A percentile compares a stretch with the other conserved stretches of the same genome.
These are phyloP conservation scores for Puccinia horiana DNA, from an alignment of 1,284 basidiomycete species.

Conservation along the genomic window DNA sequence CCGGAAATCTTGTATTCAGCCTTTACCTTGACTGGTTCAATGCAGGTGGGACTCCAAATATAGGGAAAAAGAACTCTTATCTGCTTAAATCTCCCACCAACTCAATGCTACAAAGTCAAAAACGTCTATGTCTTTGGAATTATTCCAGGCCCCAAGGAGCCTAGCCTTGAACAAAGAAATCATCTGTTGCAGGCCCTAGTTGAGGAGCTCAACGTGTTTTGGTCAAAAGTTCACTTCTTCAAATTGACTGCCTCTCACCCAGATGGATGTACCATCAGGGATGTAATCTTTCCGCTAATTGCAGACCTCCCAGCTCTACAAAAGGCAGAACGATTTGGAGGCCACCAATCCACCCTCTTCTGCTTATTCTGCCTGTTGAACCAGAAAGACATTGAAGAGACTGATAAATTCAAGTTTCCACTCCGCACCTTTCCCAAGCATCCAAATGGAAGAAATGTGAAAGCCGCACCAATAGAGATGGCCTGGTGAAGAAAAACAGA, in stretches of 20 bases:
- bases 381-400: not conserved
- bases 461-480: not conserved
- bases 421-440: not conserved
- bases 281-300: slow-evolving; percentile 14
- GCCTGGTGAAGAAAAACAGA: not conserved
- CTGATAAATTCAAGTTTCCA: too few species aligned
- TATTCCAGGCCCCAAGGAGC: too few species aligned
- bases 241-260: not conserved
- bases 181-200: not conserved
- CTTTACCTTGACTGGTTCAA: slow-evolving; percentile 2
- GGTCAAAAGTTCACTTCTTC: slow-evolving; percentile 7
- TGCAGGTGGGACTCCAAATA: too few species aligned
- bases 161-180: too few species aligned
- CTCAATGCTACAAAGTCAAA: not conserved
- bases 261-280: not conserved
- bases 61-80: not conserved
- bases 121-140: too few species aligned
- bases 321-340: not conserved
- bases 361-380: slow-evolving; percentile 12
- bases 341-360: not conserved
- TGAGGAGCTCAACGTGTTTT: slow-evolving; percentile 7
- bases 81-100: not conserved
- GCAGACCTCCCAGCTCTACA: slow-evolving; percentile 12
- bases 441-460: not conserved
- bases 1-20: slow-evolving; percentile 8